Evolutionary conservation across 2,329 filamentous ascomycete genomes (phyloP).

Genomic region (Bipolaris oryzae): DNA sequence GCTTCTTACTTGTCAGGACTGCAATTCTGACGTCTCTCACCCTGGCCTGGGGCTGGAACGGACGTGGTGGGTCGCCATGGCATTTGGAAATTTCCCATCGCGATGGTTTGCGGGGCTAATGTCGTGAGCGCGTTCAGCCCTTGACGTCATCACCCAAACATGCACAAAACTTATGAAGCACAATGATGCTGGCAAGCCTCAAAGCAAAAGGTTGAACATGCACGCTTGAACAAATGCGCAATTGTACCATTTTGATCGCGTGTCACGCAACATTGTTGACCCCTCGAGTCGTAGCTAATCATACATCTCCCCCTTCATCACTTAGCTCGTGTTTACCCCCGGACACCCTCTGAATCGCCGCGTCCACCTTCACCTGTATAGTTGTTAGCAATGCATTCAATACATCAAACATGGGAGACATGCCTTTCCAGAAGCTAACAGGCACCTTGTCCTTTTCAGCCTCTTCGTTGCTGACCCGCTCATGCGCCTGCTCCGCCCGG

Average conservation of each 20-base stretch:
- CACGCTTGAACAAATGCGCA: not conserved
- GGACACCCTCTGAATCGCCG: conserved; percentile 22
- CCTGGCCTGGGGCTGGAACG: not conserved
- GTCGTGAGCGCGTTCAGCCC: conserved; percentile 7
- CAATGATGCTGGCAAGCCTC: not conserved
- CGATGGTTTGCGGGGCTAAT: conserved; percentile 10
- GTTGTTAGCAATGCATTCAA: conserved; percentile 13
- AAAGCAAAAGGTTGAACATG: not conserved
- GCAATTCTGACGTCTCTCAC: not conserved
- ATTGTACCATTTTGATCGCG: not conserved
- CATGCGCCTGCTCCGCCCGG: conserved; percentile 50
- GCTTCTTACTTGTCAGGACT: not conserved
- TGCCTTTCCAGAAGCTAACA: conserved; percentile 50
- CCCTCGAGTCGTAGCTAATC: not conserved
- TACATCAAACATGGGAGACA: conserved; percentile 11
- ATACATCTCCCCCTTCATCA: conserved; percentile 7
- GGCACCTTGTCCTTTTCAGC: conserved; percentile 50
- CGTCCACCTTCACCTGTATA: conserved; percentile 35
- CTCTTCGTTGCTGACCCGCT: conserved; percentile 47
- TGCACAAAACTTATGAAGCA: conserved; percentile 25
- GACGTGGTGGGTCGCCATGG: conserved; percentile 26
- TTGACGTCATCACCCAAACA: conserved; percentile 22
- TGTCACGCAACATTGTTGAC: not conserved
- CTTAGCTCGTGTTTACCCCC: not conserved
- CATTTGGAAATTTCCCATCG: conserved; percentile 38